phyloP scores from a whole-genome alignment of 2,329 filamentous ascomycete genomes.

The Plectosphaerella cucumerina region DNA sequence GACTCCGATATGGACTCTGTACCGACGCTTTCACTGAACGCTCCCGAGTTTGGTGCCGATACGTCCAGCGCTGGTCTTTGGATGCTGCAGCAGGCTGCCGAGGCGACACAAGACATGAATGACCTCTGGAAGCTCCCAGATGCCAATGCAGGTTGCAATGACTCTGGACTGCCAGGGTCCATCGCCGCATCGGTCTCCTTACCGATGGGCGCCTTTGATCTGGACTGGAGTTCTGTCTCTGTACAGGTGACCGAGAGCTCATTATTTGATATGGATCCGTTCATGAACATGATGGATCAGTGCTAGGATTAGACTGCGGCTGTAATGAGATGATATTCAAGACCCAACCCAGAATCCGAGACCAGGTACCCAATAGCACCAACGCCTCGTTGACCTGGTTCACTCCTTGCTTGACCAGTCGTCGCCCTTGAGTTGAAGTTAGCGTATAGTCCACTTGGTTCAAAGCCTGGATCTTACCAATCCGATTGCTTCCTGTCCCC shows the following conservation, averaged over 20 bases:
- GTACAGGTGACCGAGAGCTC: not conserved
- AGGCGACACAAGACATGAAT: not conserved
- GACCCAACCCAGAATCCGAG: too few relatives aligned
- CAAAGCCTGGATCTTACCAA: too few relatives aligned
- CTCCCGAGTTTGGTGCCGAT: not conserved
- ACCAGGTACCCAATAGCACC: too few relatives aligned
- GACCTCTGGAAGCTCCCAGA: not conserved
- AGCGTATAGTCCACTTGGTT: too few relatives aligned
- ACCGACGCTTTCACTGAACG: not conserved
- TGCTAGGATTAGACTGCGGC: not conserved
- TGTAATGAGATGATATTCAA: not conserved
- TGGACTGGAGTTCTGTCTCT: not conserved
- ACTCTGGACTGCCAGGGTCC: not conserved
- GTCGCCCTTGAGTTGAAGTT: too few relatives aligned
- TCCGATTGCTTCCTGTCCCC: too few relatives aligned
- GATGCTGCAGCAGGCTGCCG: not conserved
- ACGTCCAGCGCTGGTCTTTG: not conserved
- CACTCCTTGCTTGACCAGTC: too few relatives aligned
- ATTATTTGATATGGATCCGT: not conserved
- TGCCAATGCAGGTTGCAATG: not conserved
- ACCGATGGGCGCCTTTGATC: not conserved
- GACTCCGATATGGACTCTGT: not conserved
- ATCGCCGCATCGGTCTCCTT: not conserved
- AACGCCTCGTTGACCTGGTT: too few relatives aligned
- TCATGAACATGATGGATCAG: not conserved